phyloP scores from a whole-genome alignment of 2,329 filamentous ascomycete species.

The Diatrype stigma region DNA sequence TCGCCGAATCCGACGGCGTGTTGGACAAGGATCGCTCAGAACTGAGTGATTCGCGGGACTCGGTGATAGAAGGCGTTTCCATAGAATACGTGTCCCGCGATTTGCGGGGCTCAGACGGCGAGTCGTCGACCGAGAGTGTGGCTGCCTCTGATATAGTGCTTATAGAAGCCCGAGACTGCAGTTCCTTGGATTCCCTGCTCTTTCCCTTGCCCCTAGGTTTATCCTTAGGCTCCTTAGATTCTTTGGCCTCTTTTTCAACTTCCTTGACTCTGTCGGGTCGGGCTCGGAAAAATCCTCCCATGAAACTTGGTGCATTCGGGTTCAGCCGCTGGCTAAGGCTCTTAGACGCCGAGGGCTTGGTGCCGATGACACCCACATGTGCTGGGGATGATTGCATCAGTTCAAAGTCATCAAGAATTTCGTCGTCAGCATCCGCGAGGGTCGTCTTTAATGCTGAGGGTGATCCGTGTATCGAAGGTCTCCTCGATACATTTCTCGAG shows the following conservation, averaged over 20 bases:
- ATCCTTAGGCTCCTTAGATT: conserved; percentile 18
- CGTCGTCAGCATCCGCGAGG: conserved; percentile 60
- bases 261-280: conserved; percentile 30
- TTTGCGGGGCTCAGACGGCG: conserved; percentile 48
- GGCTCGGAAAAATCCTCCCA: conserved; percentile 59
- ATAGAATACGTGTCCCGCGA: conserved; percentile 56
- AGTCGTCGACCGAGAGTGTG: conserved; percentile 39
- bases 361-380: conserved; percentile 72
- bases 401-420: conserved; percentile 57
- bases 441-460: conserved; percentile 59
- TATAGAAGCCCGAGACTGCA: conserved; percentile 26
- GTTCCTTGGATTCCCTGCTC: conserved; percentile 34
- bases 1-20: conserved; percentile 50
- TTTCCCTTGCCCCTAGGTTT: conserved; percentile 36
- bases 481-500: conserved; percentile 68
- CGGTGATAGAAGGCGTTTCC: conserved; percentile 55
- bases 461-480: conserved; percentile 77
- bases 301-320: conserved; percentile 85
- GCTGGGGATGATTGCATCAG: conserved; percentile 50
- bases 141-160: conserved; percentile 37
- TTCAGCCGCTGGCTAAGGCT: conserved; percentile 66
- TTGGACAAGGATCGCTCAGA: conserved; percentile 55
- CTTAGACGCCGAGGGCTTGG: conserved; percentile 54
- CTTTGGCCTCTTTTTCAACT: conserved; percentile 31
- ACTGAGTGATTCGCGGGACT: conserved; percentile 55